A percentile compares a stretch with the other conserved stretches of the same genome.
These are phyloP conservation scores for Amauroascus niger DNA, from an alignment of 2,329 filamentous ascomycete genomes.

Conservation along the genomic window DNA sequence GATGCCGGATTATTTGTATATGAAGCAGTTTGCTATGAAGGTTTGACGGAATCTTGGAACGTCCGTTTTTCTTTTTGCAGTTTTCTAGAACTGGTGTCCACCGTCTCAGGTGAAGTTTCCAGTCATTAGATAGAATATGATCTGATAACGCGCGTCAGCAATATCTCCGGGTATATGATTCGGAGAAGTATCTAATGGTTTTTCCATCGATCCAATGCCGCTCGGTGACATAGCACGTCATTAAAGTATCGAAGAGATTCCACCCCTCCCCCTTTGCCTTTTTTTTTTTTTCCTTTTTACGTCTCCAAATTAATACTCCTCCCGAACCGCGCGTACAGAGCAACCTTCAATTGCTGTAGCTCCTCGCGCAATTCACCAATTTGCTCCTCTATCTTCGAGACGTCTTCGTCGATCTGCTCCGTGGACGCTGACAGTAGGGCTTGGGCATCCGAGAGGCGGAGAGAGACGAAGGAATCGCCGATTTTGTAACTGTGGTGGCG, in stretches of 20 bases:
- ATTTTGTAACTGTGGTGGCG: slow-evolving; percentile 71
- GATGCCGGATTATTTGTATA: slow-evolving; percentile 52
- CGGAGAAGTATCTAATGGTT: no score
- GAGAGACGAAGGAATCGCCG: slow-evolving; percentile 85
- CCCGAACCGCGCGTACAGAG: slow-evolving; percentile 88
- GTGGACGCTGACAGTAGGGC: slow-evolving; percentile 67
- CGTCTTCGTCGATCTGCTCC: slow-evolving; percentile 65
- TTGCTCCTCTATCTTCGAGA: slow-evolving; percentile 65
- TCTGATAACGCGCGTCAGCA: no score
- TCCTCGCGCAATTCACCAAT: slow-evolving; percentile 68
- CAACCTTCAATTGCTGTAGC: slow-evolving; percentile 81
- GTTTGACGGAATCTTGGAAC: slow-evolving; percentile 22
- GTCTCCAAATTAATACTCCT: slow-evolving; percentile 87
- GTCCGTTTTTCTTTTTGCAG: background rate
- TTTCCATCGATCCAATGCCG: no score
- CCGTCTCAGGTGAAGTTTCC: no score
- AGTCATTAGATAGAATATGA: no score
- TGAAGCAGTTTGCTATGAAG: slow-evolving; percentile 57
- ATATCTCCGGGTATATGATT: no score
- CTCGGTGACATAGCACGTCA: no score
- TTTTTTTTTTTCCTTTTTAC: no score
- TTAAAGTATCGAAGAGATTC: no score
- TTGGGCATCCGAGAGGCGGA: slow-evolving; percentile 76
- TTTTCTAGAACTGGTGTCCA: no score
- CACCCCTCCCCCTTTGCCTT: no score